Evolutionary conservation across 2,329 filamentous ascomycete genomes (phyloP), one percentile per base, ranked within the genome.

Genomic region (Venturia oleaginea): DNA sequence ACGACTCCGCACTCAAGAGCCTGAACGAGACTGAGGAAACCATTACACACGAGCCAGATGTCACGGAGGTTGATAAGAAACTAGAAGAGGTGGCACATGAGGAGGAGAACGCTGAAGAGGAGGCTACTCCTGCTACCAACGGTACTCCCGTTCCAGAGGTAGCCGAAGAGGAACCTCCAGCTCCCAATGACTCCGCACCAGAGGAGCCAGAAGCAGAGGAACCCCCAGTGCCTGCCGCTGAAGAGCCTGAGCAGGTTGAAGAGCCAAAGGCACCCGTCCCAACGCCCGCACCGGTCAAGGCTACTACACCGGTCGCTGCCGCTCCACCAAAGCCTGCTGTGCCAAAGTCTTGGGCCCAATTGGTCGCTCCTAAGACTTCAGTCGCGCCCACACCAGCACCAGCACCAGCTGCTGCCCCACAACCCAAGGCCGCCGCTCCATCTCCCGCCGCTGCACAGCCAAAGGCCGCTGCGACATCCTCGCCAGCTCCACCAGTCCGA

Each of bases 311-410:
- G 51, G 51, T 57, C 30, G 84, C 89, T 79, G 86, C 83, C 42
- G 76, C 80, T 51, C 79, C 86, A 68, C 76, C 81, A 65, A 82
- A 83, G 69, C 79, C 82, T 64, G 77, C 84, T 64, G 83, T 71
- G 73, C 85, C 71, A 76, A 86, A 78, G 78, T 86, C 83, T 34
- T 93, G 90, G 90, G 90, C 90, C 34, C 90, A 84, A 77, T 86
- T 89, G 64, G 81, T 82, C 60, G 82, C 78, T 46, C 77, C 80
- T 34, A 71, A 77, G 71, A 77, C 76, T 34, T 77, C 78, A 24
- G 76, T 74, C 42, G 71, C 78, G 34, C 71, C 77, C 24, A 67
- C 72, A 46, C 68, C 74, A 11, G 69, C 72, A 38, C 68, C 73
- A 32, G 67, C 72, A 51, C 54, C 66, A 38, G 62, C 64, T 37